Percentiles rank a stretch among this genome's conserved stretches.
These are phyloP conservation scores for Rheum nobile DNA, from an alignment of 148 eudicot species.

Conservation along the genomic window DNA sequence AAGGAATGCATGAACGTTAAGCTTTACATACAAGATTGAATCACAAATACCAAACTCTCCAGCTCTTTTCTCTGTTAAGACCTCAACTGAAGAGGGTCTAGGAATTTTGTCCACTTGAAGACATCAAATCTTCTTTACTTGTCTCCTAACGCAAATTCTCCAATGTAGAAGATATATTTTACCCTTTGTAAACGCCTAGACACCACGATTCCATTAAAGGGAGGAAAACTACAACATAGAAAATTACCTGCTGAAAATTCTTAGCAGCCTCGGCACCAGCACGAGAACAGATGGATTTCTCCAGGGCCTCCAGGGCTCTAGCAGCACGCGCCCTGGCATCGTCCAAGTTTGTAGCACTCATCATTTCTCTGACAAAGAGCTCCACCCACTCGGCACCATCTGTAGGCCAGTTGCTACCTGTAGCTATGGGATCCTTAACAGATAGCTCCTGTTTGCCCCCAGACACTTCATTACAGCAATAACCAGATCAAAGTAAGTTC, in stretches of 20 bases:
- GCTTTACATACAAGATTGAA: not conserved
- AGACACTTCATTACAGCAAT: conserved; percentile 20
- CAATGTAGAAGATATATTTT: not conserved
- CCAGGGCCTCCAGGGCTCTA: conserved; percentile 45
- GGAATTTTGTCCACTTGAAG: not conserved
- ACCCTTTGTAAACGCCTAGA: not conserved
- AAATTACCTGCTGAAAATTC: conserved; percentile 39
- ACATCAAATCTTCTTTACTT: too few relatives aligned
- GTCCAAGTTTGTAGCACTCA: conserved; percentile 47
- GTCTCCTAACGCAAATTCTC: not conserved
- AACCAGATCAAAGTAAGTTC: not conserved
- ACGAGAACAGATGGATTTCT: conserved; percentile 41
- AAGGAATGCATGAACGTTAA: not conserved
- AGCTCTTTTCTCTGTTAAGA: not conserved
- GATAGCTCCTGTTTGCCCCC: conserved; percentile 25
- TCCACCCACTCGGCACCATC: conserved; percentile 89
- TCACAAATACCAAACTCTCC: not conserved
- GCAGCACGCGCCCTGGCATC: conserved; percentile 65
- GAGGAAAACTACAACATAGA: not conserved
- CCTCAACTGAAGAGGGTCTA: not conserved
- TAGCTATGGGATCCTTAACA: conserved; percentile 20
- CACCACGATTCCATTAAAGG: not conserved
- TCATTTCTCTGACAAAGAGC: conserved; percentile 67
- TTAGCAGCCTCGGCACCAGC: conserved; percentile 36
- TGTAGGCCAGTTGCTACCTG: conserved; percentile 18